Conservation (phyloP, 2,329 filamentous ascomycete genomes). For the Alternaria rosae region DNA sequence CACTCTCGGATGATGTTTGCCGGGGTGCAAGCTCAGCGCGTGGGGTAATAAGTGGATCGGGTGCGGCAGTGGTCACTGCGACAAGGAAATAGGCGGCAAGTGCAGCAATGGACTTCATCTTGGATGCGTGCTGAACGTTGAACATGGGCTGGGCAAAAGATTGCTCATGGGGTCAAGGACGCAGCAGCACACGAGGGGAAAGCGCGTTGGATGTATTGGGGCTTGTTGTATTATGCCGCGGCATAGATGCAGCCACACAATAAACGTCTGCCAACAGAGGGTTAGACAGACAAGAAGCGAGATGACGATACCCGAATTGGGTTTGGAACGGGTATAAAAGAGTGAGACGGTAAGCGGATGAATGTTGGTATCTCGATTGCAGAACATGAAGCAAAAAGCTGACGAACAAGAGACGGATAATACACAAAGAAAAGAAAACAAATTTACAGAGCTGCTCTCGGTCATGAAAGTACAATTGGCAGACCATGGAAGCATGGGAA, state of each 20-base stretch:
- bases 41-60: conserved; percentile 23
- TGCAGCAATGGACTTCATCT: not conserved
- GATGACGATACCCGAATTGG: not conserved
- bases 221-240: not conserved
- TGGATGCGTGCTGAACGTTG: not conserved
- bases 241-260: not conserved
- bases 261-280: not conserved
- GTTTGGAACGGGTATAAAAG: not conserved
- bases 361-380: not conserved
- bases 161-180: not conserved
- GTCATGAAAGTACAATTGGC: not conserved
- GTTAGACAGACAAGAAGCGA: not conserved
- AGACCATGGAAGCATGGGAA: not conserved
- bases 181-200: not conserved
- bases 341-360: not conserved
- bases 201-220: not conserved
- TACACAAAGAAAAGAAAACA: not conserved
- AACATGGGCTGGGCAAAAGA: not conserved
- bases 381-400: not conserved
- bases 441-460: not conserved
- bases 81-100: not conserved
- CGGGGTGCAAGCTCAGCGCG: conserved; percentile 25
- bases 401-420: not conserved
- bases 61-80: not conserved
- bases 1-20: conserved; percentile 15